Base-by-base conservation (phyloP, 345 rosid genomes). In the Sonneratia caseolaris region DNA sequence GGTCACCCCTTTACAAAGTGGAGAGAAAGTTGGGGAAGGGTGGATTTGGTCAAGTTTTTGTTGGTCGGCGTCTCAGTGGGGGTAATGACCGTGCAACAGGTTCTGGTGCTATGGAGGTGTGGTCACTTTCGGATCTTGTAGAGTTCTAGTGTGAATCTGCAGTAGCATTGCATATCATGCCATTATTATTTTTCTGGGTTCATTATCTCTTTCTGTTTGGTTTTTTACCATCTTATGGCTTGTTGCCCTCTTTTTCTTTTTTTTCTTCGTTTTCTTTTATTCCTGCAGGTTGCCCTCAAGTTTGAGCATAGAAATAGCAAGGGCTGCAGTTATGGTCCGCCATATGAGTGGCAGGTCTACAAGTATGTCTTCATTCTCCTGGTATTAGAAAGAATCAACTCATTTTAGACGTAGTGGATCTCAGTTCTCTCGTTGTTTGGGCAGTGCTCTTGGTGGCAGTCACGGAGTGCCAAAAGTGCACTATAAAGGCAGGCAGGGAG, bases 11-110 rank as follows among this genome's bases (percentile, higher is more conserved):
- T 8, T 96, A 92, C 79, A 92, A 83, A 82, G 81, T 96, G 48
- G 99, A 89, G 76, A 87, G 87, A 61, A 96, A 89, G 85, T 77
- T 92, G 61, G 99, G 99, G 51, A 96, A 92, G 74, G 99, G 99
- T 83, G 99, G 99, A 69, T 96, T 96, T 79, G 98, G 99, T 67
- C 99, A 96, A 85, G 99, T 96, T 16, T 96, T 92, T 81, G 91
- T 96, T 70, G 99, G 99, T 56, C 89, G 98, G 66, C 95, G 99
- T 67, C 76, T 82, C 73, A 78, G 72, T 74, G 88, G 88, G 67
- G 89, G 91, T 77, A 88, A 68, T 77, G 89, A 89, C 5, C 90
- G 95, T 72, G 68, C 86, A 76, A 78, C 87, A 49, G 97, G 97
- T 75, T 76, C 97, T 68, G 91, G 88, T 42, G 91, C 95, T 70